Base-by-base conservation (phyloP, 2,329 filamentous ascomycete species). In the Hortaea sp. region DNA sequence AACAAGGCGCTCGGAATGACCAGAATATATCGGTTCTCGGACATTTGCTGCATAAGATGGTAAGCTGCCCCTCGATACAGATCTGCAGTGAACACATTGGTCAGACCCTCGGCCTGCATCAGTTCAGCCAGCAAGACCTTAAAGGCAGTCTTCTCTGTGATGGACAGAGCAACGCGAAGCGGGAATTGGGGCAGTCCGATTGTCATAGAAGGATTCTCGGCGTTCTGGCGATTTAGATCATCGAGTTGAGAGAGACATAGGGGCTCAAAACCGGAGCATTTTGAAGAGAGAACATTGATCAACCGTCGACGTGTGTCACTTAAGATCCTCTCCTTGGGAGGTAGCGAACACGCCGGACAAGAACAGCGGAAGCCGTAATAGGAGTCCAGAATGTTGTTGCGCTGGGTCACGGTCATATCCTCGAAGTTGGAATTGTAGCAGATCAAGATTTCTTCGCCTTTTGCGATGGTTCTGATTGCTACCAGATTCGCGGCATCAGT, bases 401-500 rank as follows among this genome's bases (percentile, higher is more conserved):
- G 41, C 12, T 41, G 35, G 10, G 38, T 12, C 12, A 27, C 20
- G 38, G 32, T 40, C 42, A 42, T 29, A n/a, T 3, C 30, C 29
- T 34, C 38, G 7, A 42, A 35, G 1, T 29, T n/a, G 9, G 27
- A n/a, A 12, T 41, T 42, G 29, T 51, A 51, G n/a, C 27, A 20
- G 38, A 49, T 42, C 13, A 30, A 44, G 30, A 51, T 37, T 39
- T 51, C 49, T 12, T 51, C 46, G 30, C 46, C 49, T 28, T 44
- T 39, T 20, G 42, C 43, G 28, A 51, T 44, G 29, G 41, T 35
- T 38, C 39, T 41, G 32, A 46, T 29, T 5, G 49, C 46, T 6
- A 46, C 12, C 20, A 46, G 29, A 4, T 45, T 35, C n/a, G 28
- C 35, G 13, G 12, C 13, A 13, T 42, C 6, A 9, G 12, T 29